A percentile compares a stretch with the other conserved stretches of the same genome.
These are phyloP conservation scores for Dalbergia cultrata DNA, from an alignment of 306 rosid genomes.

Conservation along the genomic window DNA sequence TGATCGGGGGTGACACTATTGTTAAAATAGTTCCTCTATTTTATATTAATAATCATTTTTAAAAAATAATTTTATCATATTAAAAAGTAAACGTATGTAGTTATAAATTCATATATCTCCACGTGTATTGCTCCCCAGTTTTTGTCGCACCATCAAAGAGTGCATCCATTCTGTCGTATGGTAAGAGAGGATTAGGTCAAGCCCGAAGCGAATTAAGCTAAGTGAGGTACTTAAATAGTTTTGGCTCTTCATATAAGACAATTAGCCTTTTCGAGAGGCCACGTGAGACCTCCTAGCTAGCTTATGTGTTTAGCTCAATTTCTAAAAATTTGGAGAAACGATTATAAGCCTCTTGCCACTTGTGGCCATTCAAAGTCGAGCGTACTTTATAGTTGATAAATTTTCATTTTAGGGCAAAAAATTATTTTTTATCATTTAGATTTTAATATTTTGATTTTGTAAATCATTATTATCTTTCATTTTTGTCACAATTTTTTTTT, in stretches of 20 bases:
- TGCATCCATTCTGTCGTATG: conserved; percentile 25
- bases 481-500: too few species aligned
- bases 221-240: neutral
- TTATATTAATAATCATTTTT: too few species aligned
- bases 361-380: too few species aligned
- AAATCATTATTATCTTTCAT: too few species aligned
- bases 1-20: too few species aligned
- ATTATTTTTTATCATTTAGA: too few species aligned
- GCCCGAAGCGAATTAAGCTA: neutral
- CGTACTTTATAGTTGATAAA: too few species aligned
- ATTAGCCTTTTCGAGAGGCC: neutral
- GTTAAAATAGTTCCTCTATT: too few species aligned
- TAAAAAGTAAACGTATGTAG: too few species aligned
- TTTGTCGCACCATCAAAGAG: neutral
- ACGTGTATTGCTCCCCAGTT: conserved; percentile 30
- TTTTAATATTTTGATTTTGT: too few species aligned
- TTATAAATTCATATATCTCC: conserved; percentile 39
- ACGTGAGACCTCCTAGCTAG: neutral
- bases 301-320: neutral
- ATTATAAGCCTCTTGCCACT: neutral
- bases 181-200: conserved; percentile 20
- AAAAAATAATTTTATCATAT: too few species aligned
- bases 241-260: conserved; percentile 7
- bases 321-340: neutral
- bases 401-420: too few species aligned